Evolutionary conservation across 2,329 filamentous ascomycete species (phyloP), one percentile per base, ranked within the genome.

Genomic region (Aspergillus novofumigatus): DNA sequence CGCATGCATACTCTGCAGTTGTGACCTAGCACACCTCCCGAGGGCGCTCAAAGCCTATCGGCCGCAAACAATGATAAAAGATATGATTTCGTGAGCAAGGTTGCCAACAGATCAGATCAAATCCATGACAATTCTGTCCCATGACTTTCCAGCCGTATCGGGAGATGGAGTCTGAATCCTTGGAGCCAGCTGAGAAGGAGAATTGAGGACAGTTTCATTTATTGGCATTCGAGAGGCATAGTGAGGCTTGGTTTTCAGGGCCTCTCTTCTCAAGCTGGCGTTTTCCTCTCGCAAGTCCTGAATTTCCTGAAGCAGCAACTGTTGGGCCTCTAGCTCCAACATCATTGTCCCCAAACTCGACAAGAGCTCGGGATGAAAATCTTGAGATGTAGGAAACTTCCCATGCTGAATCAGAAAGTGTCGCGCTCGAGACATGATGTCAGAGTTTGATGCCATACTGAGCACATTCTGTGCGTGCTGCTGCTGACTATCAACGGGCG

Each of bases 81-180:
- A 32, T 14, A 32, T 32, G 29, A 3, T 5, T 32, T 32, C 29
- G 29, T 32, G 11, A 11, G 29, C 4, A 14, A 32, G 29, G 29
- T 5, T 14, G 29, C 14, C 32, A 17, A 17, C 32, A 38, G 14
- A 7, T 66, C 51, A 69, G 35, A 69, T 61, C 23, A 69, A 49
- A 47, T 69, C 66, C 48, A 62, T 52, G 4, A 64, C 61, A 41
- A 69, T 67, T 17, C 62, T 59, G 41, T 69, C 67, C 67, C 66
- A 69, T 6, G 61, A 60, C 38, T 60, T 63, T 4, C 59, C 64
- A 38, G 49, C 57, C 2, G 58, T 62, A 47, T 66, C 60, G 2
- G 55, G 21, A 3, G 54, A 41, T 3, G 63, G 59, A 20, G 54
- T 54, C 47, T 58, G 55, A 2, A 61, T 59, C n/a, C 21, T 53